Conservation (phyloP, 2,329 filamentous ascomycete species). For the Paracorniculantispora psalliotae region DNA sequence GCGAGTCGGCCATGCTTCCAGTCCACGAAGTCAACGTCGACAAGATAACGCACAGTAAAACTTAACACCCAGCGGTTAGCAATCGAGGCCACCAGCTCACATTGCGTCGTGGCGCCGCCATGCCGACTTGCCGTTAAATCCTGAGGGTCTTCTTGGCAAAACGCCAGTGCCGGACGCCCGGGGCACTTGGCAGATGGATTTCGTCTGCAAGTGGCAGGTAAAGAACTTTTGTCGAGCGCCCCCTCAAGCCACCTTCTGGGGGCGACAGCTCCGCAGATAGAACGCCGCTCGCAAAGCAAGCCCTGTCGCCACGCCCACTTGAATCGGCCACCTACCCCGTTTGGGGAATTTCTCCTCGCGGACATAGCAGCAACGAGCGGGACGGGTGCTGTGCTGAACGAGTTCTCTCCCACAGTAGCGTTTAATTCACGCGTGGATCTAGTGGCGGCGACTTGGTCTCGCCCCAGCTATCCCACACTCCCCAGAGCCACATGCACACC, state of each 20-base stretch:
- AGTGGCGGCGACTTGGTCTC: not conserved
- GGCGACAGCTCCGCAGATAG: not conserved
- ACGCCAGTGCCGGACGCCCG: not conserved
- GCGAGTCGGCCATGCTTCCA: too few relatives aligned
- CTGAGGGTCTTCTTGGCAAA: not conserved
- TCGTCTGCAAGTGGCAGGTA: not conserved
- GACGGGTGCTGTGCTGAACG: not conserved
- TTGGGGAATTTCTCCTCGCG: not conserved
- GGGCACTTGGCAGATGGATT: too few relatives aligned
- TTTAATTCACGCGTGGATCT: constrained; percentile 4
- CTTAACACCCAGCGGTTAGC: not conserved
- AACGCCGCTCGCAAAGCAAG: too few relatives aligned
- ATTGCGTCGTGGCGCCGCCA: constrained; percentile 7
- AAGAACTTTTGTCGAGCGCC: not conserved
- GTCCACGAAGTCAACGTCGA: too few relatives aligned
- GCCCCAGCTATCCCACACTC: not conserved
- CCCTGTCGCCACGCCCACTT: not conserved
- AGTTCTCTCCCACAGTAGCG: not conserved
- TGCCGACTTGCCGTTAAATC: not conserved
- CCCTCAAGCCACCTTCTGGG: not conserved
- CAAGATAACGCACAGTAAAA: not conserved
- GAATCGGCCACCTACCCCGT: not conserved
- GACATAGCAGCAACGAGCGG: not conserved
- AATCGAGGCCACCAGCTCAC: not conserved
- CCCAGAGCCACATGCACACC: not conserved